phyloP scores from a whole-genome alignment of 179 eudicot species.

The Silene noctiflora region DNA sequence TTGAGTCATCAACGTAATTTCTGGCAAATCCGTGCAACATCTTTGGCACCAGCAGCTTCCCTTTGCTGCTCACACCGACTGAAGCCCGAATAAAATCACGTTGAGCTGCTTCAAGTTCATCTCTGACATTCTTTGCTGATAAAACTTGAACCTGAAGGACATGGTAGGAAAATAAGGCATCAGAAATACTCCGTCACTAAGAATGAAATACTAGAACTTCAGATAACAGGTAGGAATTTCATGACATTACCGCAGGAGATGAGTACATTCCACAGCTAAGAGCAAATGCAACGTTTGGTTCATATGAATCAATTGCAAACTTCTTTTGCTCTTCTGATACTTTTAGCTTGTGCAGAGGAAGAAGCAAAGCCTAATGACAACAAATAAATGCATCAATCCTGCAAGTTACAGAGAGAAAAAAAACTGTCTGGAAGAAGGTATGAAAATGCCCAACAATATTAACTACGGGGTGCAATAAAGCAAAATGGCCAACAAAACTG shows the following conservation, averaged over 20 bases:
- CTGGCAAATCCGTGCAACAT: slow-evolving; percentile 35
- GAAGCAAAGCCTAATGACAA: slow-evolving; percentile 29
- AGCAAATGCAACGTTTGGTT: slow-evolving; percentile 37
- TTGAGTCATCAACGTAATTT: slow-evolving; percentile 35
- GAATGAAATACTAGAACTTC: not conserved
- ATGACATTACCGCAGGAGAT: slow-evolving; percentile 35
- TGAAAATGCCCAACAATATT: too few species aligned
- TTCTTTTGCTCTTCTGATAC: slow-evolving; percentile 40
- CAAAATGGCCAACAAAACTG: too few species aligned
- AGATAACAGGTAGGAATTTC: not conserved
- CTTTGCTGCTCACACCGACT: slow-evolving; percentile 39
- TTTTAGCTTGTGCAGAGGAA: slow-evolving; percentile 37
- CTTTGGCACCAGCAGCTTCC: slow-evolving; percentile 39
- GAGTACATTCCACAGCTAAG: slow-evolving; percentile 43
- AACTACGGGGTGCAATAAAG: too few species aligned
- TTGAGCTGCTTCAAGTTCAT: slow-evolving; percentile 38
- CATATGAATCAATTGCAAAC: slow-evolving; percentile 34
- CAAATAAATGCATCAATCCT: slow-evolving; percentile 7
- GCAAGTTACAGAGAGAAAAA: too few species aligned
- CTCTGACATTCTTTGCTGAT: slow-evolving; percentile 35
- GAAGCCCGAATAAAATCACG: slow-evolving; percentile 38
- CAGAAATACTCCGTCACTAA: not conserved
- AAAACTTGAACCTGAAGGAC: slow-evolving; percentile 34
- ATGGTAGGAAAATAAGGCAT: not conserved
- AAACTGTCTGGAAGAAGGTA: not conserved